Evolutionary conservation across 352 stramenopile species (phyloP).

Genomic region (Phytophthora pluvialis): DNA sequence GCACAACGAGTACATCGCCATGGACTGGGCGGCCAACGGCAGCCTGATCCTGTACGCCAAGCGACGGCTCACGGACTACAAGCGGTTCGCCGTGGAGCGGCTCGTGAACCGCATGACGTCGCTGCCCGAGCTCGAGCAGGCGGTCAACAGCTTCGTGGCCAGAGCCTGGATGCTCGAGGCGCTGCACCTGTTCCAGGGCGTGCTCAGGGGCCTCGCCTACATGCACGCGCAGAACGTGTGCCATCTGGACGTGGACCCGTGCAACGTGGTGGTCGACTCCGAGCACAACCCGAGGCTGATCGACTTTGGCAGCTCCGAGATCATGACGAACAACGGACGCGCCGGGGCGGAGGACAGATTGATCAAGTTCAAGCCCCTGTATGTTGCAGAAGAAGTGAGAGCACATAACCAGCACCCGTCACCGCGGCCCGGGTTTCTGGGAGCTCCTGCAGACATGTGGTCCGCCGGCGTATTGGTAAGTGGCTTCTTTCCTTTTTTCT

Average conservation of each 20-base stretch:
- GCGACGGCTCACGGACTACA: slow-evolving; percentile 68
- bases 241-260: slow-evolving; percentile 82
- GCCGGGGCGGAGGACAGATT: slow-evolving; percentile 57
- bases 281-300: slow-evolving; percentile 65
- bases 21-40: slow-evolving; percentile 75
- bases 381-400: slow-evolving; percentile 74
- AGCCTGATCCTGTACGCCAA: slow-evolving; percentile 75
- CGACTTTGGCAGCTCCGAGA: slow-evolving; percentile 84
- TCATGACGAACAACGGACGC: slow-evolving; percentile 73
- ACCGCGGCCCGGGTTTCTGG: slow-evolving; percentile 67
- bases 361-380: slow-evolving; percentile 85
- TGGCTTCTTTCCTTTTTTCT: slow-evolving; percentile 3
- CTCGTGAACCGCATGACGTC: slow-evolving; percentile 64
- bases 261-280: slow-evolving; percentile 78
- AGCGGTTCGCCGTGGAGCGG: slow-evolving; percentile 62
- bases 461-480: slow-evolving; percentile 76
- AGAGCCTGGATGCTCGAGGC: slow-evolving; percentile 76
- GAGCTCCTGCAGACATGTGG: slow-evolving; percentile 83
- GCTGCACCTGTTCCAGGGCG: slow-evolving; percentile 66
- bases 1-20: slow-evolving; percentile 84
- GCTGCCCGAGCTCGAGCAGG: slow-evolving; percentile 49
- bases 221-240: slow-evolving; percentile 84
- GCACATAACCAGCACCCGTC: slow-evolving; percentile 62
- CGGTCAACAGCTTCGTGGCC: slow-evolving; percentile 67
- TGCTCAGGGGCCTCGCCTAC: slow-evolving; percentile 74